Conservation (phyloP, 1,284 basidiomycete genomes). For the Cutaneotrichosporon cavernicola region DNA sequence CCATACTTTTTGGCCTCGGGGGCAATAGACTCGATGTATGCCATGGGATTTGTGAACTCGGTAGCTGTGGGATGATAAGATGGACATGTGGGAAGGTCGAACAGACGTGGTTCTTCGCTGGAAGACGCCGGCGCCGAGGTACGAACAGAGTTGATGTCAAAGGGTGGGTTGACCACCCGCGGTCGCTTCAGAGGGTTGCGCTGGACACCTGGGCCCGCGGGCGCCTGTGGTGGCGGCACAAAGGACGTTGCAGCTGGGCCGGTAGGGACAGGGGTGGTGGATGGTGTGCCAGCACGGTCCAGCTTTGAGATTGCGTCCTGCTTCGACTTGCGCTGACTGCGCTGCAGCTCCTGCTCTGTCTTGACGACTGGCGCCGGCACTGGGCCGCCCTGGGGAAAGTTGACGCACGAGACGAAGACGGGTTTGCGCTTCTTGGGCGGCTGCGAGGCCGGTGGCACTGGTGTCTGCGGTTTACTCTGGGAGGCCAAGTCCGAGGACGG, state of each 20-base stretch:
- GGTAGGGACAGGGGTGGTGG: constrained; percentile 3
- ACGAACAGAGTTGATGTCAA: constrained; percentile 38
- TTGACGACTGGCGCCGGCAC: constrained; percentile 17
- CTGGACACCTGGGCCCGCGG: constrained; percentile 20
- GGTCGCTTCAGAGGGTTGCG: constrained; percentile 42
- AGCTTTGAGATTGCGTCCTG: constrained; percentile 44
- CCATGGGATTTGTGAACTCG: constrained; percentile 94
- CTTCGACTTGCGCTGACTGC: constrained; percentile 44
- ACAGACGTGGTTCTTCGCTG: constrained; percentile 59
- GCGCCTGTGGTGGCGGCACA: constrained; percentile 32
- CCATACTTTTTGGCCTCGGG: constrained; percentile 74
- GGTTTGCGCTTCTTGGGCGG: constrained; percentile 26
- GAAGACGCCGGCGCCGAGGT: constrained; percentile 34
- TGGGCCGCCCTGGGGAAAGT: constrained; percentile 37
- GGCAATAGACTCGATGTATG: constrained; percentile 84
- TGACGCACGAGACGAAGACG: constrained; percentile 41
- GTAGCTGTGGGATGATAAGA: constrained; percentile 82
- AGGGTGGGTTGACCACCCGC: constrained; percentile 38
- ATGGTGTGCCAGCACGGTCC: constrained; percentile 40
- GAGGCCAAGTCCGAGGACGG: constrained; percentile 1
- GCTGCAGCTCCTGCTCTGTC: constrained; percentile 32
- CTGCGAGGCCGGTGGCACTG: constrained; percentile 5
- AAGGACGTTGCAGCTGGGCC: constrained; percentile 44
- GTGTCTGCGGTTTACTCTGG: constrained; percentile 7
- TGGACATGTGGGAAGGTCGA: constrained; percentile 86